Conservation (phyloP, 257 asterid genomes). For the Lycium ferocissimum region DNA sequence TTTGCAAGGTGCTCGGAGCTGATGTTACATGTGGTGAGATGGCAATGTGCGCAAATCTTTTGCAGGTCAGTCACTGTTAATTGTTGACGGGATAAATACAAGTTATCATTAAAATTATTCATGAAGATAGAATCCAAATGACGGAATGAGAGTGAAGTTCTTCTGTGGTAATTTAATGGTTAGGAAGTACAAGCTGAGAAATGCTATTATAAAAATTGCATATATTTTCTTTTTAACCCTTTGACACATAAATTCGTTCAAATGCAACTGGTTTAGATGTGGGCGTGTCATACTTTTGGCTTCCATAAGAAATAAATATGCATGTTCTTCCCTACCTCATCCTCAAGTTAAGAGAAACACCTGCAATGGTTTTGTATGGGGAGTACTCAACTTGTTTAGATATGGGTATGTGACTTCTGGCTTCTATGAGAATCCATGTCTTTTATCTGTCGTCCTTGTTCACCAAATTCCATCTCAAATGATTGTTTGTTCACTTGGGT, state of each 20-base stretch:
- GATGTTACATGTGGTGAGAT: slow-evolving; percentile 99
- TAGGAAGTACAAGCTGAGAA: background rate
- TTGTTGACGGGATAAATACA: slow-evolving; percentile 11
- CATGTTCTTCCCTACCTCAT: background rate
- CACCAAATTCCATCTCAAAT: slow-evolving; percentile 11
- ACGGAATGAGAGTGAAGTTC: background rate
- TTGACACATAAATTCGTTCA: background rate
- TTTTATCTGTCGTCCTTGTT: background rate
- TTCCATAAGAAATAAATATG: slow-evolving; percentile 10
- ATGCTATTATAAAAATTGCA: background rate
- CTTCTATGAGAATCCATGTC: background rate
- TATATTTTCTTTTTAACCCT: background rate
- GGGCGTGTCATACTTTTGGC: background rate
- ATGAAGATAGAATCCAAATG: background rate
- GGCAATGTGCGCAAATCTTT: slow-evolving; percentile 98
- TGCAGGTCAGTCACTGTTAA: slow-evolving; percentile 65
- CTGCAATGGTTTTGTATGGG: slow-evolving; percentile 4
- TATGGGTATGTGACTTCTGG: background rate
- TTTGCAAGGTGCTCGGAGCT: slow-evolving; percentile 94
- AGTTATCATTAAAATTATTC: slow-evolving; percentile 15
- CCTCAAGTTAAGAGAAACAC: slow-evolving; percentile 25
- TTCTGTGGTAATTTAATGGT: background rate
- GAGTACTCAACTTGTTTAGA: background rate
- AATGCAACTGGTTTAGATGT: slow-evolving; percentile 8
- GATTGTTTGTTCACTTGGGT: background rate